These are phyloP conservation scores for Eutrema heterophyllum DNA, from an alignment of 345 rosid species.

Conservation along the genomic window DNA sequence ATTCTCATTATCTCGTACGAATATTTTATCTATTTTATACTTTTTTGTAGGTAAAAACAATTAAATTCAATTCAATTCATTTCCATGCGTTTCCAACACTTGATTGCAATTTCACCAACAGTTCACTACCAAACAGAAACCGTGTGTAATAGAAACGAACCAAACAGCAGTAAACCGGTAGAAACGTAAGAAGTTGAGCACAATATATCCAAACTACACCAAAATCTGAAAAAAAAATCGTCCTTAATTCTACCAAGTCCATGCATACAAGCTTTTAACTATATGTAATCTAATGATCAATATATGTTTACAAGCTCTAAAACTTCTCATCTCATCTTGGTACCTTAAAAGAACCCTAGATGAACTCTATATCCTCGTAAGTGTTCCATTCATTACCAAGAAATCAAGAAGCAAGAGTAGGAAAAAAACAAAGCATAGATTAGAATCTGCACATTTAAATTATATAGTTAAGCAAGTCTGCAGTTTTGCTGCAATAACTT, in stretches of 20 bases:
- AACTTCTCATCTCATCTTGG: neutral
- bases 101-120: too few relatives aligned
- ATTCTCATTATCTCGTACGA: too few relatives aligned
- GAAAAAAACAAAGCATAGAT: neutral
- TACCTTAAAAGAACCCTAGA: neutral
- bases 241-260: neutral
- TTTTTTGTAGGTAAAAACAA: too few relatives aligned
- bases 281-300: neutral
- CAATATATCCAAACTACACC: neutral
- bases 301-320: neutral
- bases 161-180: neutral
- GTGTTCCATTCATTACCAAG: neutral
- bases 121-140: neutral
- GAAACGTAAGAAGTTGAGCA: too few relatives aligned
- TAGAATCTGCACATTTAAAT: conserved; percentile 28
- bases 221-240: neutral
- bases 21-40: too few relatives aligned
- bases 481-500: conserved; percentile 33
- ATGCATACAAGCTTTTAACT: neutral
- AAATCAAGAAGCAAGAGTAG: neutral
- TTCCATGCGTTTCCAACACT: too few relatives aligned
- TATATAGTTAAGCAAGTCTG: conserved; percentile 27
- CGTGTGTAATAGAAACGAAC: neutral
- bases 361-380: neutral
- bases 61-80: too few relatives aligned